Evolutionary conservation across 1,139 yeast species (phyloP), one percentile per base, ranked within the genome.

Genomic region (Candida buenavistaensis): DNA sequence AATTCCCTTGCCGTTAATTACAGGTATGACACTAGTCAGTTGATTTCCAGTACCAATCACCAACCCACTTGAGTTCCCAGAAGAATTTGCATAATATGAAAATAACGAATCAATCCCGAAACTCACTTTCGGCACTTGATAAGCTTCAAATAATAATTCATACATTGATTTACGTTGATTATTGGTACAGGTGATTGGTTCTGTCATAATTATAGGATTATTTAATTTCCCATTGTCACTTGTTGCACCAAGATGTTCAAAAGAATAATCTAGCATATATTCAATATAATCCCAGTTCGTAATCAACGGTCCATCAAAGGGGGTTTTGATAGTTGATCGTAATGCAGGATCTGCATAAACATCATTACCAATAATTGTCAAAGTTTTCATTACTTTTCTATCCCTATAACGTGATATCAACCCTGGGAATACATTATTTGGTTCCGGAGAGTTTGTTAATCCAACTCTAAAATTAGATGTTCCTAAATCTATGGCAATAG

Each of bases 251-350:
- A 92, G 54, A 55, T 86, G 95, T 39, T 80, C 76, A 54, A 92
- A 83, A 0, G 92, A 70, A 53, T 89, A 92, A 55, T 92, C 97
- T 37, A 94, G 57, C 37, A 92, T 75, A 37, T 72, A 75, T 55
- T 94, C 98, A 6, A 84, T 75, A 39, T 82, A 78, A 40, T 94
- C 98, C 97, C 98, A 94, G 56, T 90, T 92, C 19, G 95, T 81
- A 23, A 92, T 68, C 47, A 88, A 63, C 3, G 88, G 76, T 0
- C 96, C 96, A 57, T 94, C 98, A 54, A 76, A 92, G 0, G 97
- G 96, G 3, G 86, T 69, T 50, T 78, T 80, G 30, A 87, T 75
- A 32, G 83, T 80, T 17, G 86, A 72, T 43, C 82, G 75, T 30
- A 85, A 73, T 6, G 82, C 64, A 5, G 80, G 73, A 50, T 90